Percentiles rank a stretch among this genome's conserved stretches.
These are phyloP conservation scores for Auriscalpium orientale DNA, from an alignment of 768 basidiomycete species.

Conservation along the genomic window DNA sequence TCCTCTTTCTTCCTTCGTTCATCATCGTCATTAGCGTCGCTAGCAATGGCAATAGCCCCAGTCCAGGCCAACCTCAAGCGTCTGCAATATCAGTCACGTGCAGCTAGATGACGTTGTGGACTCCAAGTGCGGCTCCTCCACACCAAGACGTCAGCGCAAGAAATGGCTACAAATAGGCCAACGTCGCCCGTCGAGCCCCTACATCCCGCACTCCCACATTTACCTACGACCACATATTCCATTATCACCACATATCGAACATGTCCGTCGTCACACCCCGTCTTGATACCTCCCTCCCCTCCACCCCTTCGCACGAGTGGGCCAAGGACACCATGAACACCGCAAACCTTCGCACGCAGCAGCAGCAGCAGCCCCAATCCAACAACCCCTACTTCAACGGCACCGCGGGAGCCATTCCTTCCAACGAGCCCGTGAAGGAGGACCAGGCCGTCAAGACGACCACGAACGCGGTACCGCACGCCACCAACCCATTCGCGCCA, in stretches of 20 bases:
- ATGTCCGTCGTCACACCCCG: background rate
- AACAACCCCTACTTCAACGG: background rate
- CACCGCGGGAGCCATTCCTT: background rate
- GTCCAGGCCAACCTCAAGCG: too few relatives aligned
- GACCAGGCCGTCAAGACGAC: slow-evolving; percentile 7
- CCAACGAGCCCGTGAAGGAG: background rate
- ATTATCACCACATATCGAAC: background rate
- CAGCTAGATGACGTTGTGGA: too few relatives aligned
- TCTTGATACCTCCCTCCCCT: background rate
- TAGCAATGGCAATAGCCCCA: too few relatives aligned
- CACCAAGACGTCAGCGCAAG: too few relatives aligned
- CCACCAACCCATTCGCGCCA: background rate
- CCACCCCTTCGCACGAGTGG: background rate
- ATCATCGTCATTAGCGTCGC: too few relatives aligned
- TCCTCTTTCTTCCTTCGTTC: too few relatives aligned
- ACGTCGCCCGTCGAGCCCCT: too few relatives aligned
- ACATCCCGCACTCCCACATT: too few relatives aligned
- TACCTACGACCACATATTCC: too few relatives aligned
- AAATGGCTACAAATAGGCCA: too few relatives aligned
- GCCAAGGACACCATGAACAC: background rate
- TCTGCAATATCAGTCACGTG: too few relatives aligned
- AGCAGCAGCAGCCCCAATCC: background rate
- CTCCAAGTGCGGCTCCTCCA: too few relatives aligned
- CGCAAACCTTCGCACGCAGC: background rate
- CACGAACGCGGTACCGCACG: background rate